Conservation (phyloP, 805 yeast species). For the Spencermartinsiella europaea region DNA sequence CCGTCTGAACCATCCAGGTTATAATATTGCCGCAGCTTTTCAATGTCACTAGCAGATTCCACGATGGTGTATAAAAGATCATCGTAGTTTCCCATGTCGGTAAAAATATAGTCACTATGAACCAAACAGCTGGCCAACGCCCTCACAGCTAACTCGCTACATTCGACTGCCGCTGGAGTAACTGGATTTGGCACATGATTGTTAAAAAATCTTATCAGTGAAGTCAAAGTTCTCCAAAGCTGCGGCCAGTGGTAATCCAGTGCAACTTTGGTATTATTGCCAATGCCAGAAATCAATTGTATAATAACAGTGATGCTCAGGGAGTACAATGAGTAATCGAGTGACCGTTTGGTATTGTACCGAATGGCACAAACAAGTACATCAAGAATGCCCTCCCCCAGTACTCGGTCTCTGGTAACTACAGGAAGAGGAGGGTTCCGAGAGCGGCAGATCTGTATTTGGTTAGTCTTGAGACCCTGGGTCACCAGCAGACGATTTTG, state of each 20-base stretch:
- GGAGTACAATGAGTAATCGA: constrained; percentile 28
- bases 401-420: constrained; percentile 21
- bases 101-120: constrained; percentile 30
- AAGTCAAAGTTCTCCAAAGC: constrained; percentile 33
- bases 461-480: constrained; percentile 10
- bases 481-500: constrained; percentile 7
- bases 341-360: constrained; percentile 26
- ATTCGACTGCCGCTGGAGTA: constrained; percentile 9
- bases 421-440: constrained; percentile 26
- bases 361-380: constrained; percentile 30
- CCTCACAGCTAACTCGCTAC: constrained; percentile 18
- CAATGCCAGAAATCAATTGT: constrained; percentile 22
- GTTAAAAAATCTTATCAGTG: constrained; percentile 26
- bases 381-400: constrained; percentile 34
- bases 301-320: constrained; percentile 22
- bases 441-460: constrained; percentile 18
- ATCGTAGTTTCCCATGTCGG: constrained; percentile 29
- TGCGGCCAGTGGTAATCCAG: constrained; percentile 35
- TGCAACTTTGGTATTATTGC: constrained; percentile 11
- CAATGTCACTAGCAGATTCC: constrained; percentile 24
- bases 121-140: constrained; percentile 27
- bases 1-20: constrained; percentile 15
- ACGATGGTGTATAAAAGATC: constrained; percentile 31
- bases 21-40: constrained; percentile 19
- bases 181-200: constrained; percentile 17